Evolutionary conservation across 495 filamentous ascomycete genomes (phyloP), one percentile per base, ranked within the genome.

Genomic region (Tuber melanosporum): DNA sequence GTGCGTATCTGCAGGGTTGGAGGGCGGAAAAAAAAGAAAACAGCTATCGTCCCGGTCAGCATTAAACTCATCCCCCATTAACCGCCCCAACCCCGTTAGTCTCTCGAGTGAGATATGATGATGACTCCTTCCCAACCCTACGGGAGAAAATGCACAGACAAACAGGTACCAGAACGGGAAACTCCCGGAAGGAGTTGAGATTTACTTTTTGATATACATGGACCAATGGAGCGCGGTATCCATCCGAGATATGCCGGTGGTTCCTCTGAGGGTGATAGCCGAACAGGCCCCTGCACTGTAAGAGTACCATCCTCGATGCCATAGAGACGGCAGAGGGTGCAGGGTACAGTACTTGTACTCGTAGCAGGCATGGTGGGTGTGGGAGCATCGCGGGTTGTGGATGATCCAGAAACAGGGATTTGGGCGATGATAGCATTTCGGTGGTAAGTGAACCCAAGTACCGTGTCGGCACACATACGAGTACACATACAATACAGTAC

Each of bases 201-300:
- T 36, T 66, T 66, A 17, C 57, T 66, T 66, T 66, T 66, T 36
- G 57, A 66, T 66, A 66, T 66, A 12, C n/a, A 17, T 36, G 26
- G 57, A 2, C 26, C 57, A 36, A 36, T 49, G 6, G 26, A 66
- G 57, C 57, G 26, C 10, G 3, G 26, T 66, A 66, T 66, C 57
- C 26, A 66, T 66, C 57, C 57, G 57, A 66, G 26, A 66, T 66
- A 66, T 66, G 57, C 57, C 57, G 57, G 26, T 32, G 52, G 57
- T 52, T 19, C 47, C 47, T 5, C 22, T n/a, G 17, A 47, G 12
- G 57, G 57, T 36, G 57, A 66, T 66, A 17, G 57, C 57, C 57
- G 57, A 66, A 66, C 14, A 17, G 57, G 14, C 17, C 57, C 57
- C 12, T 57, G 52, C 26, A 20, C 46, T 20, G 17, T n/a, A n/a